Evolutionary conservation across 768 basidiomycete species (phyloP).

Genomic region (Hypholoma sublateritium): DNA sequence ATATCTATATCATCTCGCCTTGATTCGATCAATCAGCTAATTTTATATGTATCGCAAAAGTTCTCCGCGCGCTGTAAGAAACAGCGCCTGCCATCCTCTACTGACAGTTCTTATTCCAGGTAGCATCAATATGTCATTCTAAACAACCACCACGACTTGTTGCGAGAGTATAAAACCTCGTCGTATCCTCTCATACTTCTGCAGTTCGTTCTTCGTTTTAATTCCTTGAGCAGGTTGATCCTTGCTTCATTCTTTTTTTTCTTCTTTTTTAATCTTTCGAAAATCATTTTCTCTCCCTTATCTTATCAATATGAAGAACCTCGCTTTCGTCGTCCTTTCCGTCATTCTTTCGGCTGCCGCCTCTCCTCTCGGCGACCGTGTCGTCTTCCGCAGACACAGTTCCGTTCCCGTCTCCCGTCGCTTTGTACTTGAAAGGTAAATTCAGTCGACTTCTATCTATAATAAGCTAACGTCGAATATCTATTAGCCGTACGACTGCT

Average conservation of each 20-base stretch:
- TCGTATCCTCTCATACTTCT: conserved; percentile 2
- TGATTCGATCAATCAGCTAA: not conserved
- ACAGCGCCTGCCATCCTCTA: conserved; percentile 15
- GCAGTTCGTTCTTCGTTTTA: conserved; percentile 21
- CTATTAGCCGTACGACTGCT: conserved; percentile 28
- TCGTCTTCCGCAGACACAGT: conserved; percentile 29
- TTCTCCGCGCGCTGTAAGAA: conserved; percentile 12
- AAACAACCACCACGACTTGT: not conserved
- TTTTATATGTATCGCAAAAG: not conserved
- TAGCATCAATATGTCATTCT: conserved; percentile 11
- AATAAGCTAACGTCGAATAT: not conserved
- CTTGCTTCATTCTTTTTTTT: conserved; percentile 10
- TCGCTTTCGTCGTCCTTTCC: conserved; percentile 27
- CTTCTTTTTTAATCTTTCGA: conserved; percentile 20
- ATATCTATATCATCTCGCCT: not conserved
- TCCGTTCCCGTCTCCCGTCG: conserved; percentile 29
- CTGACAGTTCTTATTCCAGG: conserved; percentile 20
- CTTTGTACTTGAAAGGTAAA: conserved; percentile 32
- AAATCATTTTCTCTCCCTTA: conserved; percentile 18
- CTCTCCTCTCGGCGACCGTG: conserved; percentile 34
- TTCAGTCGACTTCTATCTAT: not conserved
- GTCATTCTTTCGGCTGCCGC: conserved; percentile 28
- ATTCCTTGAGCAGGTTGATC: conserved; percentile 36
- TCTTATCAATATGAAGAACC: conserved; percentile 29
- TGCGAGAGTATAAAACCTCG: conserved; percentile 18